Base-by-base conservation (phyloP, 2,329 filamentous ascomycete species). In the Microdochium nivale region DNA sequence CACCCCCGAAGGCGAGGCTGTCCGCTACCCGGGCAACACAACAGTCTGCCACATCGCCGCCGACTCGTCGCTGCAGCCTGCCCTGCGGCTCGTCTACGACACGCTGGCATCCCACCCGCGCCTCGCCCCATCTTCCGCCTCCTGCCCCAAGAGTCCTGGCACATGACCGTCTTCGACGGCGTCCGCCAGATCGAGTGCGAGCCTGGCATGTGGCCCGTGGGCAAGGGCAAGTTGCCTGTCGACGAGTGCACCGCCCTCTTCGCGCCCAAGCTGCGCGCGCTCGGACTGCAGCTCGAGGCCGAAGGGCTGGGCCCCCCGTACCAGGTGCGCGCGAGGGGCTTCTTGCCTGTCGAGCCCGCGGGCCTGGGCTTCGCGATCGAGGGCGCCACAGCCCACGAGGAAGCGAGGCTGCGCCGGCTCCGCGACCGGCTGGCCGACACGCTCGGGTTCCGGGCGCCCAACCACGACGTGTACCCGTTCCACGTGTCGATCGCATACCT, bases 401-500 rank as follows among this genome's bases (percentile, higher is more conserved):
- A 58, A 47, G 48, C 48, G 47, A 57, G 58, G 13, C 52, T 60
- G 49, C 51, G 58, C 5, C 30, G 44, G 19, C 44, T 55, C 16
- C 21, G 53, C 30, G 56, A 60, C 30, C 49, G 53, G 44, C 40
- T 60, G 11, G 54, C 57, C 1, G 56, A 60, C 30, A 32, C 44
- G 1, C 16, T 60, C 5, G 54, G 54, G 16, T 59, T 60, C 50
- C 52, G 52, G 24, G 53, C 51, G 30, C 57, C 57, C n/a, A 59
- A 59, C 44, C 58, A 61, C 47, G 25, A 60, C 3, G 51, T 51
- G 2, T 61, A 61, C 37, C 48, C 47, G 2, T 58, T 60, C 43
- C 59, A 61, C 35, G 54, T 61, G n/a, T 59, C 50, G 25, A 48
- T 60, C 21, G 59, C 57, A 16, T 61, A 61, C 53, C 47, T 58